Percentiles rank a stretch among this genome's conserved stretches.
phyloP scores from a whole-genome alignment of 352 stramenopile genomes.

The Phytophthora cryptogea region DNA sequence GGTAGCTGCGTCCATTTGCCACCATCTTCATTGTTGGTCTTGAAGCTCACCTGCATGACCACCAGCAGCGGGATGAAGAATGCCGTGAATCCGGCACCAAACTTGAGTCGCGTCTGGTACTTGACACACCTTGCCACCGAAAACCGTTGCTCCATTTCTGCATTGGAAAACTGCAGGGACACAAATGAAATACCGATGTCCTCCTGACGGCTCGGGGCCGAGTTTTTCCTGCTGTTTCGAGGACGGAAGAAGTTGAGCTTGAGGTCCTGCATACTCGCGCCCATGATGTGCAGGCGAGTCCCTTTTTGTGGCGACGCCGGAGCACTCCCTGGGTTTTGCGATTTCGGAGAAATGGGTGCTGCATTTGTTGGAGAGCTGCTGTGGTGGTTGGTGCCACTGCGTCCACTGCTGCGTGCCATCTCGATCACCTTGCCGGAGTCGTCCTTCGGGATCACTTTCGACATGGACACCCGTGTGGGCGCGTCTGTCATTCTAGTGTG shows the following conservation, averaged over 20 bases:
- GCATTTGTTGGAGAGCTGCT: constrained; percentile 4
- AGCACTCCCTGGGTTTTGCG: constrained; percentile 15
- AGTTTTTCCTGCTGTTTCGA: constrained; percentile 32
- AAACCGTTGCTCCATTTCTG: constrained; percentile 72
- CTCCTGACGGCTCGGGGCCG: constrained; percentile 55
- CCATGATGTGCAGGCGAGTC: constrained; percentile 53
- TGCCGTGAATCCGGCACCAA: constrained; percentile 73
- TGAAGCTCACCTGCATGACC: constrained; percentile 88
- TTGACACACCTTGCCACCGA: constrained; percentile 50
- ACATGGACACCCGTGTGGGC: constrained; percentile 57
- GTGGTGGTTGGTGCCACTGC: constrained; percentile 27
- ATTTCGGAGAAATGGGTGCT: constrained; percentile 27
- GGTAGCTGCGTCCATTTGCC: constrained; percentile 74
- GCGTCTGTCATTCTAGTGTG: constrained; percentile 80
- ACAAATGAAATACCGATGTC: constrained; percentile 80
- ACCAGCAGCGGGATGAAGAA: constrained; percentile 86
- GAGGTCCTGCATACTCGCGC: constrained; percentile 63
- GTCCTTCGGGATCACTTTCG: constrained; percentile 78
- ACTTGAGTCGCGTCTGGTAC: constrained; percentile 77
- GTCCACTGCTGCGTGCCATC: constrained; percentile 34
- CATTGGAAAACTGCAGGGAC: constrained; percentile 72
- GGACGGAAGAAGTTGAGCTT: constrained; percentile 77
- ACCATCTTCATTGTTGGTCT: constrained; percentile 53
- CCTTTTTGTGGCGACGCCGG: constrained; percentile 37
- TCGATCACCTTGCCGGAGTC: constrained; percentile 36